These are phyloP conservation scores for Metroxylon sagu DNA, from an alignment of 176 grass and related monocot genomes.

Conservation along the genomic window DNA sequence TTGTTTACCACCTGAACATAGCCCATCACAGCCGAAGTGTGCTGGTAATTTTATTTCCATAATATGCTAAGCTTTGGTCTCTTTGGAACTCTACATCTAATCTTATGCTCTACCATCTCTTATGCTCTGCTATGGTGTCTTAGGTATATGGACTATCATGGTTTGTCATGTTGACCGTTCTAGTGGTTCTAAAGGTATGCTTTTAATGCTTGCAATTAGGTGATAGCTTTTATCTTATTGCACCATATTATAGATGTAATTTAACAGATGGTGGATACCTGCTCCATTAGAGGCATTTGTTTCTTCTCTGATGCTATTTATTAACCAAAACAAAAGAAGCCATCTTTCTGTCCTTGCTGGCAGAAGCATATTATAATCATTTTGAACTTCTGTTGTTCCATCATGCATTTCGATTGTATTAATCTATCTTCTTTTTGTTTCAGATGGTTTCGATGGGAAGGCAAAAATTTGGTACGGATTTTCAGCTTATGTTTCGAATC, in stretches of 20 bases:
- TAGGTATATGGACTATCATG: conserved; percentile 93
- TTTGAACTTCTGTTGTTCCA: too few relatives aligned
- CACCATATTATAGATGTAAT: too few relatives aligned
- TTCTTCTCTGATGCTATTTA: too few relatives aligned
- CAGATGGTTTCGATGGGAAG: conserved; percentile 87
- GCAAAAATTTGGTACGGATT: conserved; percentile 49
- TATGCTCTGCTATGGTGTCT: conserved; percentile 9
- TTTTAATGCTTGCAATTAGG: too few relatives aligned
- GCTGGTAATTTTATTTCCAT: conserved; percentile 44
- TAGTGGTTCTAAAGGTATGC: conserved; percentile 77
- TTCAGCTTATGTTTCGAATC: conserved; percentile 92
- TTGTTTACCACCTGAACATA: conserved; percentile 93
- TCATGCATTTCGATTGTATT: too few relatives aligned
- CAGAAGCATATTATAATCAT: too few relatives aligned
- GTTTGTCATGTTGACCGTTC: conserved; percentile 86
- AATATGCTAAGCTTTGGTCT: conserved; percentile 4
- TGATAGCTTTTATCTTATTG: too few relatives aligned
- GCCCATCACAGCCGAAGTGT: conserved; percentile 50
- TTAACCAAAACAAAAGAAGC: too few relatives aligned
- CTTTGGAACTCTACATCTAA: conserved; percentile 9
- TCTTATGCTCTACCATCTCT: conserved; percentile 17
- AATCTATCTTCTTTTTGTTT: not conserved
- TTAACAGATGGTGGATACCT: too few relatives aligned
- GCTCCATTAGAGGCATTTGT: too few relatives aligned
- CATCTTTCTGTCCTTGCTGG: too few relatives aligned